Evolutionary conservation across 2,329 filamentous ascomycete genomes (phyloP).

Genomic region (Cytospora chrysosperma): DNA sequence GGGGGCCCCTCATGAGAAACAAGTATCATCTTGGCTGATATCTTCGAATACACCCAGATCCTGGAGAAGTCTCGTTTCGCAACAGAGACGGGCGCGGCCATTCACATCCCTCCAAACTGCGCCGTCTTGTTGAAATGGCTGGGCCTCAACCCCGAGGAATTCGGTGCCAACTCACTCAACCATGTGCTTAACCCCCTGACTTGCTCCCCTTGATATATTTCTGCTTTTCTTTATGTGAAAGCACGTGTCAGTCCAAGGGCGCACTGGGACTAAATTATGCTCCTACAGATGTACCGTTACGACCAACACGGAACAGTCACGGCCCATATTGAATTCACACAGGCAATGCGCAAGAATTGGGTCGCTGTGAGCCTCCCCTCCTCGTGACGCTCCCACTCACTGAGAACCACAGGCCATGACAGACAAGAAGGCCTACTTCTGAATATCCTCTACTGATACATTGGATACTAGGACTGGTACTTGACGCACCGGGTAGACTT

Average conservation of each 20-base stretch:
- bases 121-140: background rate
- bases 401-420: no score
- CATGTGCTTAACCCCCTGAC: background rate
- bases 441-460: background rate
- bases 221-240: no score
- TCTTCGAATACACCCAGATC: background rate
- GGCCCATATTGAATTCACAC: constrained; percentile 2
- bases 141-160: background rate
- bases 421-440: no score
- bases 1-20: no score
- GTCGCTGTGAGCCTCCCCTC: background rate
- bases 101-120: constrained; percentile 1
- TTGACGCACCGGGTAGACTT: background rate
- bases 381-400: background rate
- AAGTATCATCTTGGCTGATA: background rate
- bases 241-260: no score
- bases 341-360: background rate
- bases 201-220: no score
- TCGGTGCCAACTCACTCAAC: background rate
- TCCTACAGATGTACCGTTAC: background rate
- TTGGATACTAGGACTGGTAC: constrained; percentile 1
- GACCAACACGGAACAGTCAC: background rate
- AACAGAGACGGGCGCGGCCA: constrained; percentile 2
- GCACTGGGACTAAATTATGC: background rate
- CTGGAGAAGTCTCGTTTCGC: constrained; percentile 12